Evolutionary conservation across 306 rosid genomes (phyloP).

Genomic region (peach (Prunus persica)): DNA sequence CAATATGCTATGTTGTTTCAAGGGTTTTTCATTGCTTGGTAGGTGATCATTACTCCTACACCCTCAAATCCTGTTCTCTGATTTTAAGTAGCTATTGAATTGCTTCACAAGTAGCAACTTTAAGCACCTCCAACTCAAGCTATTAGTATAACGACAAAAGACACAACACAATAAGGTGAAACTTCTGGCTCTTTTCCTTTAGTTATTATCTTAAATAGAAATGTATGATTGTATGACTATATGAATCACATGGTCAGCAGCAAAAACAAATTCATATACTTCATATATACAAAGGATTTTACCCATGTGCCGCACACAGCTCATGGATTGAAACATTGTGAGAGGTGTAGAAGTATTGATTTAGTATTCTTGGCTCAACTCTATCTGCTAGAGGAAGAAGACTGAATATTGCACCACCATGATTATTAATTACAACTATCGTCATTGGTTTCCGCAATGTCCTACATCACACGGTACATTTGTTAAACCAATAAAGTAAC

Average conservation of each 20-base stretch:
- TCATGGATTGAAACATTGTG: constrained; percentile 62
- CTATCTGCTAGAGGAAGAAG: constrained; percentile 75
- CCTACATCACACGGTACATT: constrained; percentile 43
- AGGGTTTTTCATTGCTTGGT: not conserved
- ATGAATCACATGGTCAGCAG: not conserved
- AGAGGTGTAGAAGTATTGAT: constrained; percentile 74
- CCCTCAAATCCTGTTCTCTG: not conserved
- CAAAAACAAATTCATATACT: not conserved
- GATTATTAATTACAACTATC: constrained; percentile 75
- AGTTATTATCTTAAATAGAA: not conserved
- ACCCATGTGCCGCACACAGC: constrained; percentile 90
- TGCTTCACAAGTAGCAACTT: not conserved
- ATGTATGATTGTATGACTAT: not conserved
- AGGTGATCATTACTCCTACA: not conserved
- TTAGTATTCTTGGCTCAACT: constrained; percentile 52
- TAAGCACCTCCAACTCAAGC: not conserved
- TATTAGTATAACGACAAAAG: not conserved
- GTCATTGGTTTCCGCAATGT: constrained; percentile 82
- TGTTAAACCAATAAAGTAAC: constrained; percentile 19
- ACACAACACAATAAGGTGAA: not conserved
- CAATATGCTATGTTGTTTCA: not conserved
- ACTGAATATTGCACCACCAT: constrained; percentile 95
- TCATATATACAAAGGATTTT: constrained; percentile 21
- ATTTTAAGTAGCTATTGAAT: not conserved
- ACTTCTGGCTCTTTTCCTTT: not conserved